A percentile compares a stretch with the other conserved stretches of the same genome.
These are phyloP conservation scores for Debaryomyces hansenii DNA, from an alignment of 805 yeast species.

Conservation along the genomic window DNA sequence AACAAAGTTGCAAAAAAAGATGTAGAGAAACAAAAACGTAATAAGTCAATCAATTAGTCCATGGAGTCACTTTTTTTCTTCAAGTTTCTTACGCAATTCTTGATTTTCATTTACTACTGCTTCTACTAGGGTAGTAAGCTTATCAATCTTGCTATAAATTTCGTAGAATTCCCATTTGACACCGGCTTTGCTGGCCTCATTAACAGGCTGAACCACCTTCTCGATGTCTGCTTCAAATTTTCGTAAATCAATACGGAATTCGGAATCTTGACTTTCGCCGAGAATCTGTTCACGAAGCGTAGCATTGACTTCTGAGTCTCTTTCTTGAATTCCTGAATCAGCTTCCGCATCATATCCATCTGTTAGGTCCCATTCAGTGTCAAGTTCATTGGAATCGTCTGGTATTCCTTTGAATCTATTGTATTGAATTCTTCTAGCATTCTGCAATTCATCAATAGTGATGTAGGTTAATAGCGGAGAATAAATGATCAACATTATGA, in stretches of 20 bases:
- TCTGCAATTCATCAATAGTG: constrained; percentile 62
- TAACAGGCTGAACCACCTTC: constrained; percentile 57
- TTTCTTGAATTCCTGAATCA: constrained; percentile 35
- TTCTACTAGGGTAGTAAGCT: constrained; percentile 41
- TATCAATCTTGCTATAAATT: constrained; percentile 52
- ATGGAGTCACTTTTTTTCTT: not conserved
- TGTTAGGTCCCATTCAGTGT: constrained; percentile 79
- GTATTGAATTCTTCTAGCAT: constrained; percentile 69
- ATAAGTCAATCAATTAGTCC: too few relatives aligned
- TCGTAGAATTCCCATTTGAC: constrained; percentile 65
- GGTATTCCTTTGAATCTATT: constrained; percentile 62
- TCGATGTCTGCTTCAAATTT: constrained; percentile 55
- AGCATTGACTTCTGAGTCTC: constrained; percentile 37
- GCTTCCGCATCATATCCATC: constrained; percentile 61
- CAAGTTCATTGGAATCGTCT: constrained; percentile 78
- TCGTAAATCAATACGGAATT: constrained; percentile 51
- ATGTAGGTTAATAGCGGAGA: constrained; percentile 64
- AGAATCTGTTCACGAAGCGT: constrained; percentile 50
- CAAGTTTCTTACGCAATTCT: constrained; percentile 17
- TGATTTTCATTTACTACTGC: constrained; percentile 35
- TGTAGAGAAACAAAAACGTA: too few relatives aligned
- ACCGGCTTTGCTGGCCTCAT: constrained; percentile 52
- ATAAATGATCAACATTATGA: constrained; percentile 64
- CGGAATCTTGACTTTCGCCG: constrained; percentile 71
- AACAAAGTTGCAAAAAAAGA: too few relatives aligned